Conservation (phyloP, 345 rosid species). For the Brassica napus region DNA sequence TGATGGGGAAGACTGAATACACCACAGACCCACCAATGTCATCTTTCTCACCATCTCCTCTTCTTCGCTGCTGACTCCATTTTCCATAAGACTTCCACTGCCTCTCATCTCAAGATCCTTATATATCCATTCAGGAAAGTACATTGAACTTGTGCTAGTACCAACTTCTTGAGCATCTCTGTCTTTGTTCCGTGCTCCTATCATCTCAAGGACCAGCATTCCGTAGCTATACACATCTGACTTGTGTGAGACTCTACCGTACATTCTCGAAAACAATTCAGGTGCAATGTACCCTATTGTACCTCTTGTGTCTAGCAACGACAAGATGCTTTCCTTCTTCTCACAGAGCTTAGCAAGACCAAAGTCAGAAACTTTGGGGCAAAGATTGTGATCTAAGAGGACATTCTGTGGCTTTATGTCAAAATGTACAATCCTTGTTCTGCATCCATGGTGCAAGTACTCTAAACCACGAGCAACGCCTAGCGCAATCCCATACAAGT, state of each 20-base stretch:
- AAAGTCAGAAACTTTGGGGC: not conserved
- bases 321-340: not conserved
- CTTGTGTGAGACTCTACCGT: not conserved
- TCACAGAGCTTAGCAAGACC: not conserved
- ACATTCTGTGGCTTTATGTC: not conserved
- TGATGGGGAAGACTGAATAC: not conserved
- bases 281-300: not conserved
- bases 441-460: not conserved
- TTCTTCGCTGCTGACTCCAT: not conserved
- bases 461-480: not conserved
- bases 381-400: not conserved
- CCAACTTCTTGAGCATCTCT: not conserved
- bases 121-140: not conserved
- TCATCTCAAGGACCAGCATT: not conserved
- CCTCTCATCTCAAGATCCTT: not conserved
- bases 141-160: not conserved
- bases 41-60: not conserved
- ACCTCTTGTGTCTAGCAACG: not conserved
- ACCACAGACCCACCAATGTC: not conserved
- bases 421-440: not conserved
- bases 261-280: not conserved
- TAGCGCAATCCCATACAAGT: not conserved
- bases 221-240: not conserved
- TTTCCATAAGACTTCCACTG: not conserved
- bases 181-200: not conserved